Evolutionary conservation across 2,329 filamentous ascomycete species (phyloP), one percentile per base, ranked within the genome.

Genomic region (Fusarium sp.): DNA sequence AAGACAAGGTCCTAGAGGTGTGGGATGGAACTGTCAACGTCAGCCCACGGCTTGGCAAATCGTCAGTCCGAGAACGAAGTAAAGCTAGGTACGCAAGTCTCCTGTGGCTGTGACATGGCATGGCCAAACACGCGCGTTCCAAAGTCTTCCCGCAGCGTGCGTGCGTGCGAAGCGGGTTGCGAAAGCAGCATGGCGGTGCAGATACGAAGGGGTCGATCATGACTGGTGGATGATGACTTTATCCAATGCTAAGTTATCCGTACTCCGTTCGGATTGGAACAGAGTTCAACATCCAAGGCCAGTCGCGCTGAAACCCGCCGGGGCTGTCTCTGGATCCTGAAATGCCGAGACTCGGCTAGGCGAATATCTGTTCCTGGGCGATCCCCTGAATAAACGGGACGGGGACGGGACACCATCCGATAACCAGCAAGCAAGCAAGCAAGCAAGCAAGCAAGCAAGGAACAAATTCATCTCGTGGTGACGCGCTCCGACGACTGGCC

Each of bases 1-100:
- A 59, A 62, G 59, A 60, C 69, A 59, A 36, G 44, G 44, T 49
- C 24, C 44, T 49, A 29, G 14, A 42, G n/a, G 62, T 75, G 72
- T 75, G 72, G 24, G 24, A 49, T 49, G 68, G 44, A 72, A 67
- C 69, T 53, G 66, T 67, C 66, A 68, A 75, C 76, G 76, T 78
- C 73, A 78, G 73, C 76, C 68, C 56, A 69, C 40, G 66, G 66
- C 72, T 76, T 76, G 73, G 75, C 75, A 44, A 73, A 71, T 69
- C 70, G 57, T 24, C 55, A 44, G 64, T 67, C 35, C 57, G 53
- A 46, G 61, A 66, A 40, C 46, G 46, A 16, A 29, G 49, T 55
- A 38, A 63, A 69, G 64, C 35, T 35, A 65, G 65, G 44, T 70
- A 63, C 67, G 73, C 62, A 67, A 70, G 66, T 59, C 51, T 49